Evolutionary conservation across 2,329 filamentous ascomycete genomes (phyloP), one percentile per base, ranked within the genome.

Genomic region (Apiospora aurea): DNA sequence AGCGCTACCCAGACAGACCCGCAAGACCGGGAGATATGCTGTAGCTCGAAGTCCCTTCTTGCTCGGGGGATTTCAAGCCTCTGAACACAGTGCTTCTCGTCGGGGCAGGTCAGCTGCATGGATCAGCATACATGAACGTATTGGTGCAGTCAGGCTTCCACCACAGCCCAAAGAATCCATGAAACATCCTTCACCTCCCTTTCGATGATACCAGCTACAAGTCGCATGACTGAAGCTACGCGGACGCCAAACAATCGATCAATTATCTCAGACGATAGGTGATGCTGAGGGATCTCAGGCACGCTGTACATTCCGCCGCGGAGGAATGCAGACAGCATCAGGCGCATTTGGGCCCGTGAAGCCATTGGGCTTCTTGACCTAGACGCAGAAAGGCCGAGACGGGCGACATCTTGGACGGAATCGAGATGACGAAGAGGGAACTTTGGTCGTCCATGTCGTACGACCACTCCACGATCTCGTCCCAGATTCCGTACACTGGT

Each of bases 401-500:
- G n/a, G 8, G 16, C 26, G 7, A 61, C 26, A 11, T 61, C 53
- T 26, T 21, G 34, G 14, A 61, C 7, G 53, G 29, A 10, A 61
- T 38, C 16, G 29, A 61, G 29, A 61, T 38, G 53, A 16, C 26
- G 26, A 61, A 61, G 53, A 61, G 29, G n/a, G 34, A 57, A 5
- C 8, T 61, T 34, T 61, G 53, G 18, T 7, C 21, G 16, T 34
- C 26, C 24, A 57, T 14, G 41, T 43, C 41, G 41, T 10, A 43
- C 7, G 41, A 43, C 41, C 7, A 43, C 41, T 29, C 51, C 51
- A 57, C 8, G 51, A 21, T 4, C 34, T 38, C 7, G 34, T 38
- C 34, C 72, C 73, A 73, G 46, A 71, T 70, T 47, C 72, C 34
- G 34, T 38, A 69, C 70, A 34, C 72, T 67, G 8, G 73, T 47